Evolutionary conservation across 139 green algal species (phyloP), one percentile per base, ranked within the genome.

Genomic region (Astrephomene gubernaculifera): DNA sequence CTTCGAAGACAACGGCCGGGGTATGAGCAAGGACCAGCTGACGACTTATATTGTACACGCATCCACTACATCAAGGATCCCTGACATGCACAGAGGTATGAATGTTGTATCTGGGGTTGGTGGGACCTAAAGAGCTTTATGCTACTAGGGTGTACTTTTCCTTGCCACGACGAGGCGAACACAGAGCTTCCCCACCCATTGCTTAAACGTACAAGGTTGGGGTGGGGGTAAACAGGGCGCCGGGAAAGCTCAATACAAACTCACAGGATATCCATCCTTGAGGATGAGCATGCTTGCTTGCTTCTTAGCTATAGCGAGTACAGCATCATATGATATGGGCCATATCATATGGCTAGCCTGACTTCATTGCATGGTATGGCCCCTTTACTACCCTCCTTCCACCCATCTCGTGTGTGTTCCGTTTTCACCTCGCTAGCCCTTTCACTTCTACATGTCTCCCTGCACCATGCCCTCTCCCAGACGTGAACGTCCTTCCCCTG

Each of bases 1-100:
- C 4, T 25, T 75, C 17, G 63, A 74, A 33, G 78, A 84, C 33
- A 84, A 84, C 9, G 78, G 78, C 2, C 39, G 41, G 31, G 78
- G 78, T 5, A 84, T 84, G 78, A 17, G 21, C 1, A 19, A 19
- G 31, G 10, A 54, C 21, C 44, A 49, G 61, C 61, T 84, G 63
- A 3, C 0, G 21, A 36, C 49, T 31, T 84, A 84, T 63, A 44
- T 63, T 21, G 21, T 8, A 0, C 10, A 53, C 43, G 38, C 43
- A 2, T 61, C 25, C 29, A 83, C 76, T 19, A 72, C 60, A n/a
- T 63, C 39, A 33, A 29, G 38, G n/a, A 54, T 83, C 7, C 76
- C 76, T 2, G 27, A 31, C 10, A 35, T 83, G 3, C 52, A 68
- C 10, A 17, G 76, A 45, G 76, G 76, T 73, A 22, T 21, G 57